Percentiles rank a stretch among this genome's conserved stretches.
Evolutionary conservation across 352 stramenopile genomes (phyloP).

Genomic region (Phytophthora macrochlamydospora): DNA sequence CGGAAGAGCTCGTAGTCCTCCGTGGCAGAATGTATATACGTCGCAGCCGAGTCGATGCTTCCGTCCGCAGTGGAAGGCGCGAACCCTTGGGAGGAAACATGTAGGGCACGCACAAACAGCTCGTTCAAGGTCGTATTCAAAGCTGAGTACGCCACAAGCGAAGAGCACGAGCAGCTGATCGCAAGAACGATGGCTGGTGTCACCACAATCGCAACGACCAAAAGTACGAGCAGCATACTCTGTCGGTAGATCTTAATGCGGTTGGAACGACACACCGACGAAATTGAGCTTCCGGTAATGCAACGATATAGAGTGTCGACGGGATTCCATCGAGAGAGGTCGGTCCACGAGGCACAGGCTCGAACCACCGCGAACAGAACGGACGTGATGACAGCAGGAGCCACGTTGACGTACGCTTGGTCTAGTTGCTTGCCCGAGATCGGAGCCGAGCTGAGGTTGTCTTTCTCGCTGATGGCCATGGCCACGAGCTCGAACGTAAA

Average conservation of each 20-base stretch:
- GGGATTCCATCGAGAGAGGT: constrained; percentile 18
- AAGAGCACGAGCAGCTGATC: constrained; percentile 11
- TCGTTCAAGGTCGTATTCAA: constrained; percentile 37
- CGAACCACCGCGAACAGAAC: constrained; percentile 15
- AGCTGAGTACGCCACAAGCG: constrained; percentile 29
- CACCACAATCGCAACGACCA: constrained; percentile 7
- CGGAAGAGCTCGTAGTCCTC: constrained; percentile 45
- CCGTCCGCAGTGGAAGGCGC: background rate
- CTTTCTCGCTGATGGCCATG: constrained; percentile 27
- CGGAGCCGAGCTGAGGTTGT: constrained; percentile 3
- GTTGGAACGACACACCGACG: constrained; percentile 6
- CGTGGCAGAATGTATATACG: constrained; percentile 39
- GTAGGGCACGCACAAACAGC: constrained; percentile 14
- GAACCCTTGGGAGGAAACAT: constrained; percentile 20
- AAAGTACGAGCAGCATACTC: constrained; percentile 6
- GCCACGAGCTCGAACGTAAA: constrained; percentile 53
- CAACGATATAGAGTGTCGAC: background rate
- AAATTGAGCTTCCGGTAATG: constrained; percentile 1
- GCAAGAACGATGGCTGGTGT: constrained; percentile 12
- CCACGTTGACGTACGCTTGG: constrained; percentile 7
- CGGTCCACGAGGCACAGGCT: constrained; percentile 2
- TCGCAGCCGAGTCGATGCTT: background rate
- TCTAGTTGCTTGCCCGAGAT: constrained; percentile 15
- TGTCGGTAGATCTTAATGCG: background rate
- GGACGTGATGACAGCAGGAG: background rate